These are phyloP conservation scores for Boletus subparvulus DNA, from an alignment of 768 basidiomycete species.

Conservation along the genomic window DNA sequence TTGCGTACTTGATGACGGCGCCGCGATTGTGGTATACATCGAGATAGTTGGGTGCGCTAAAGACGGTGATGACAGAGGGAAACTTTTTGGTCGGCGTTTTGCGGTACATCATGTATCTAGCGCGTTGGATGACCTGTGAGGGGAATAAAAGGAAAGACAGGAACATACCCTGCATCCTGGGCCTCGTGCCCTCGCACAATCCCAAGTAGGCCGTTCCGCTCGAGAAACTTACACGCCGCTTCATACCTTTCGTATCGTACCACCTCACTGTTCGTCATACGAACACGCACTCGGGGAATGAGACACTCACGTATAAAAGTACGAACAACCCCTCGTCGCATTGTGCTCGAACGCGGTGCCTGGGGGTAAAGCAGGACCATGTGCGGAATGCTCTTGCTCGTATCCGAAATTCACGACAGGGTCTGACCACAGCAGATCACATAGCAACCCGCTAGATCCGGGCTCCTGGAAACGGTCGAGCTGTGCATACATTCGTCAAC, in stretches of 20 bases:
- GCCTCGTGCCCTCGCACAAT: conserved; percentile 98
- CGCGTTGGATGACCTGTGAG: neutral
- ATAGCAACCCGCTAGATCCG: conserved; percentile 85
- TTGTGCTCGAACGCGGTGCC: conserved; percentile 78
- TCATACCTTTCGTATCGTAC: conserved; percentile 54
- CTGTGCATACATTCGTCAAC: conserved; percentile 40
- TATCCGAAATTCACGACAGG: conserved; percentile 87
- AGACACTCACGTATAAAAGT: conserved; percentile 78
- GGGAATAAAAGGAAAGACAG: neutral
- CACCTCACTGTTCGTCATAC: neutral
- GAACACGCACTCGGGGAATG: neutral
- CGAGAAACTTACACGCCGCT: conserved; percentile 94
- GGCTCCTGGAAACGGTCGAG: conserved; percentile 93
- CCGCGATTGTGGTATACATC: conserved; percentile 98
- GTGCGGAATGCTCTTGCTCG: conserved; percentile 56
- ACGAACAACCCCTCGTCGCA: conserved; percentile 86
- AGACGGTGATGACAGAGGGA: conserved; percentile 97
- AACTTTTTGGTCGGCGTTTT: conserved; percentile 95
- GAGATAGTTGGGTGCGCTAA: conserved; percentile 96
- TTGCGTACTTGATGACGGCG: conserved; percentile 95
- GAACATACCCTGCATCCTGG: conserved; percentile 86
- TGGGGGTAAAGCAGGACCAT: conserved; percentile 52
- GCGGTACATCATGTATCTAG: conserved; percentile 88
- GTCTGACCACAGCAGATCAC: conserved; percentile 96
- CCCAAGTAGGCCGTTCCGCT: conserved; percentile 84